These are phyloP conservation scores for Fusarium nanum DNA, from an alignment of 2,329 filamentous ascomycete species.

Conservation along the genomic window DNA sequence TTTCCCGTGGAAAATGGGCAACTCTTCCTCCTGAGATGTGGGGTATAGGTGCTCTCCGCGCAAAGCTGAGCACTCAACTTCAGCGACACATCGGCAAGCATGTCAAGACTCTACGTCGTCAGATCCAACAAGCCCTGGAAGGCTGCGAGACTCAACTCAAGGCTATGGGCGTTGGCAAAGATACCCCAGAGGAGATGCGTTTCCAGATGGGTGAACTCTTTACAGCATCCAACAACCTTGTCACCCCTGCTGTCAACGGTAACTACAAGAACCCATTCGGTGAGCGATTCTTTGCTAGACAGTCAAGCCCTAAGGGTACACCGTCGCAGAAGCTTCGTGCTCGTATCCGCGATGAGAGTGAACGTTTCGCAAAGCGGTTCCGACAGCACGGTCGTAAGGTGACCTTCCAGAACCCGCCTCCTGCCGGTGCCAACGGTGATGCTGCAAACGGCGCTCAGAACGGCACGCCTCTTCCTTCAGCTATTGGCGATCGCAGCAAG, in stretches of 20 bases:
- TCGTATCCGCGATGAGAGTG: constrained; percentile 63
- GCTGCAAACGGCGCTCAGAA: constrained; percentile 22
- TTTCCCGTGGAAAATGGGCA: constrained; percentile 61
- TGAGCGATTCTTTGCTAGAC: constrained; percentile 63
- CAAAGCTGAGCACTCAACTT: constrained; percentile 62
- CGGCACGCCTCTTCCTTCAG: constrained; percentile 44
- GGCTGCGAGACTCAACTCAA: constrained; percentile 62
- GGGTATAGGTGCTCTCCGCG: constrained; percentile 59
- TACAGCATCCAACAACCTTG: constrained; percentile 64
- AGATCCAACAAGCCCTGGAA: constrained; percentile 63
- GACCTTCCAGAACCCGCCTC: constrained; percentile 52
- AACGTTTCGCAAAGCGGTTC: constrained; percentile 61
- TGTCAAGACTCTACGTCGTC: constrained; percentile 61
- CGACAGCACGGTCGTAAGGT: constrained; percentile 63
- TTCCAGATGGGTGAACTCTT: constrained; percentile 66
- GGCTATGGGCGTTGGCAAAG: constrained; percentile 62
- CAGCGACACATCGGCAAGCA: constrained; percentile 65
- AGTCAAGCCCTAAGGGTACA: constrained; percentile 62
- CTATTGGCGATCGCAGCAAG: constrained; percentile 55
- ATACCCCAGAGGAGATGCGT: constrained; percentile 65
- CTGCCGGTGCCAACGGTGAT: constrained; percentile 23
- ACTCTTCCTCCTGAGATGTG: constrained; percentile 60
- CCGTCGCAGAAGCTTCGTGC: constrained; percentile 64
- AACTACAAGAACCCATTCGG: constrained; percentile 67
- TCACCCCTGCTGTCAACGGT: constrained; percentile 64